Base-by-base conservation (phyloP, 768 basidiomycete species). In the Calocera viscosa region DNA sequence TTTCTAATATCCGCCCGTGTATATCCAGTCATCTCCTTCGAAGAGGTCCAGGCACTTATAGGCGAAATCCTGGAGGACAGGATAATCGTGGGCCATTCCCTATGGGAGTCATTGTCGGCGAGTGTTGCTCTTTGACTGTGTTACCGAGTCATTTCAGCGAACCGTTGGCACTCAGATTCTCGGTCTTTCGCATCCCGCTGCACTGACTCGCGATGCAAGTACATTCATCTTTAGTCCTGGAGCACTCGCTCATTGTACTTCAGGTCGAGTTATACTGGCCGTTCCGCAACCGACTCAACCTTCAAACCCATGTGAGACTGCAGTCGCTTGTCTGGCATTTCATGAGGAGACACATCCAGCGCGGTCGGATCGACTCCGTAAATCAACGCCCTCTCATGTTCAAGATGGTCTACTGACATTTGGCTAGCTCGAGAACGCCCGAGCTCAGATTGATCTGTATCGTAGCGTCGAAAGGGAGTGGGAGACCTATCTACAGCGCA, bases 31-130 rank as follows among this genome's bases (percentile, higher is more conserved):
- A 80, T 81, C 5, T 65, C 71, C n/a, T 84, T 84, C 72, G 73
- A 75, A 35, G 77, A 80, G 65, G 80, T 84, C 11, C 82, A 82
- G 71, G 70, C 75, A 39, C 76, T 73, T 8, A 81, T 83, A 10
- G 76, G 78, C 14, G 70, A 71, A n/a, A 69, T 81, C 49, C 77
- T 84, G 63, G 73, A 71, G 19, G 75, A 77, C 67, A 83, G 82
- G 70, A 79, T 84, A 19, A 72, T 85, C 30, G 77, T 85, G n/a
- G 84, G 84, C n/a, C 80, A 85, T 70, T 74, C 77, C 34, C 72
- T 84, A 22, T 84, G 83, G 83, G 75, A 78, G 43, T 80, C 82
- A 69, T 73, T 84, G 67, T 83, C 83, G 63, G 84, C 82, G 70
- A 65, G 64, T 63, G 49, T n/a, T 40, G 66, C 14, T 67, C 70